phyloP scores from a whole-genome alignment of 805 yeast species.

The Kodamaea hsintzibuensis region DNA sequence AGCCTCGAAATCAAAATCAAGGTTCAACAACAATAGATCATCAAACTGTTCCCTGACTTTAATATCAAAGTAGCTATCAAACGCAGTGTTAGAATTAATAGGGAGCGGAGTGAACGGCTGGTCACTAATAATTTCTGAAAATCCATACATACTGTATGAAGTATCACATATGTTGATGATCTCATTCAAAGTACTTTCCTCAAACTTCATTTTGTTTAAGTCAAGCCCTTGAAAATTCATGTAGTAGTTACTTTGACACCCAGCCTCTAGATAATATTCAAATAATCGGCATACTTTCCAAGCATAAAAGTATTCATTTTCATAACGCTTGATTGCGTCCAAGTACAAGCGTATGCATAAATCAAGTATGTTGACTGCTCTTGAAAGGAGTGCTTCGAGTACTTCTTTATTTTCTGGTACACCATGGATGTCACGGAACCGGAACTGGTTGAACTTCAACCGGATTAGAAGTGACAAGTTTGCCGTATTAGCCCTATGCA shows the following conservation, averaged over 20 bases:
- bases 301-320: background rate
- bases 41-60: background rate
- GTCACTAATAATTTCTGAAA: background rate
- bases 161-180: background rate
- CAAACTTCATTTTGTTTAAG: background rate
- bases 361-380: background rate
- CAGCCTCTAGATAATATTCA: background rate
- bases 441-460: background rate
- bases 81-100: background rate
- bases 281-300: background rate
- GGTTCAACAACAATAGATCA: background rate
- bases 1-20: background rate
- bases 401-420: background rate
- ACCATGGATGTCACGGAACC: background rate
- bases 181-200: background rate
- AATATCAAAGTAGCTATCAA: background rate
- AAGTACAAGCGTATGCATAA: background rate
- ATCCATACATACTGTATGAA: background rate
- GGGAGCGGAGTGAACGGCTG: background rate
- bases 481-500: background rate
- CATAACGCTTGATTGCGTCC: background rate
- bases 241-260: background rate
- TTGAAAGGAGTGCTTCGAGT: background rate
- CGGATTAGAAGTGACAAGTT: background rate
- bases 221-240: background rate